Conservation (phyloP, 139 green algal species). For the Tetradesmus lagerheimii region DNA sequence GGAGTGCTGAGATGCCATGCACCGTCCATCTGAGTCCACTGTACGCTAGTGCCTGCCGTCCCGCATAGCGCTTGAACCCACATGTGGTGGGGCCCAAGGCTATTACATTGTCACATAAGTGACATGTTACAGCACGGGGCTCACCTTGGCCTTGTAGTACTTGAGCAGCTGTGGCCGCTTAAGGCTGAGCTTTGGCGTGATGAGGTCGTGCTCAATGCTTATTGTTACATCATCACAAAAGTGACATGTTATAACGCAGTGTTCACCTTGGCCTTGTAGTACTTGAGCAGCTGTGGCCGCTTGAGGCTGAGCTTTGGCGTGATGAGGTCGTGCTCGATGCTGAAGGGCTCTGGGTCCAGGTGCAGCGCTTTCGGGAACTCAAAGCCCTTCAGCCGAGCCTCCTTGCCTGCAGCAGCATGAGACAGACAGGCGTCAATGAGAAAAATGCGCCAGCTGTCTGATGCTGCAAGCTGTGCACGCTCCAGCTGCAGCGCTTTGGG, state of each 20-base stretch:
- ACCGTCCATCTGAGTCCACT: too few species aligned
- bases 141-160: constrained; percentile 67
- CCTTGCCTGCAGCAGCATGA: constrained; percentile 56
- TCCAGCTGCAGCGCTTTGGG: too few species aligned
- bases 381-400: constrained; percentile 91
- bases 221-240: not conserved
- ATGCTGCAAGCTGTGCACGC: too few species aligned
- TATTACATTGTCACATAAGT: not conserved
- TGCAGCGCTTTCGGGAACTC: constrained; percentile 82
- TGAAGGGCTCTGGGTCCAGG: constrained; percentile 72
- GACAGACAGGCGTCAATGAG: too few species aligned
- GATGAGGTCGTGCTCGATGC: constrained; percentile 82
- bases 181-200: constrained; percentile 92
- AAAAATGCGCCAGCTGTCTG: too few species aligned
- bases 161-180: constrained; percentile 90
- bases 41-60: too few species aligned
- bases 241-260: not conserved
- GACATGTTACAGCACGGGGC: not conserved
- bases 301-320: constrained; percentile 96
- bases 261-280: constrained; percentile 66
- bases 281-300: constrained; percentile 82
- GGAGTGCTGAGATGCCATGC: too few species aligned
- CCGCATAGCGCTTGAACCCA: too few species aligned
- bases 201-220: too few species aligned
- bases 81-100: too few species aligned